Evolutionary conservation across 345 rosid genomes (phyloP), one percentile per base, ranked within the genome.

Genomic region (Excoecaria agallocha): DNA sequence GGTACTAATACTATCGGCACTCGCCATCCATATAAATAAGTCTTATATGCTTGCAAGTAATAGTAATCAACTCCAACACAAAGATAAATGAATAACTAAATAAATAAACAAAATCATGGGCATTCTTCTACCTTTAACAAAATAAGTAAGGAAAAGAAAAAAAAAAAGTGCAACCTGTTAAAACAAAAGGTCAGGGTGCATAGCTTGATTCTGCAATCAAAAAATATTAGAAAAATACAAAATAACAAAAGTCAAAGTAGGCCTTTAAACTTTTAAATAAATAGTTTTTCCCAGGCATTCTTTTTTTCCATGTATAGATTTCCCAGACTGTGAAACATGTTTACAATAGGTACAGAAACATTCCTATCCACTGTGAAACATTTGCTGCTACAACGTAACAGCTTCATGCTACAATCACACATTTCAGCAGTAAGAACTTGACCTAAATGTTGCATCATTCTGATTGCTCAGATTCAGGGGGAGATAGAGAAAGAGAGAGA

Each of bases 1-100:
- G 8, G 70, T 13, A 20, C 30, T 17, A 46, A 61, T 63, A 39
- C 30, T 30, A 30, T 30, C 30, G 30, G 22, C 16, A 46, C 30
- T 46, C 56, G 17, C 38, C 67, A 59, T 51, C 57, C 57, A 45
- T 15, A 38, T 39, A 73, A 15, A 50, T 49, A 70, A 57, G 45
- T 46, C 54, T 61, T 9, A n/a, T 54, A 45, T 24, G 52, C 66
- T 24, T 57, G 45, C 38, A 35, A 63, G 8, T 60, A 12, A 74
- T 15, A 15, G 15, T 13, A 39, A 65, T 48, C 67, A 49, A 37
- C 8, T 35, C 38, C 52, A 55, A 12, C 64, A 9, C 54, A 9
- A 19, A 49, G 13, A 20, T 51, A 65, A 62, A 35, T 38, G 19
- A 0, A 55, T 19, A 20, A 16, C 0, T 52, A 19, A 54, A 54